Evolutionary conservation across 2,329 filamentous ascomycete genomes (phyloP).

Genomic region (Epichloe aotearoae): DNA sequence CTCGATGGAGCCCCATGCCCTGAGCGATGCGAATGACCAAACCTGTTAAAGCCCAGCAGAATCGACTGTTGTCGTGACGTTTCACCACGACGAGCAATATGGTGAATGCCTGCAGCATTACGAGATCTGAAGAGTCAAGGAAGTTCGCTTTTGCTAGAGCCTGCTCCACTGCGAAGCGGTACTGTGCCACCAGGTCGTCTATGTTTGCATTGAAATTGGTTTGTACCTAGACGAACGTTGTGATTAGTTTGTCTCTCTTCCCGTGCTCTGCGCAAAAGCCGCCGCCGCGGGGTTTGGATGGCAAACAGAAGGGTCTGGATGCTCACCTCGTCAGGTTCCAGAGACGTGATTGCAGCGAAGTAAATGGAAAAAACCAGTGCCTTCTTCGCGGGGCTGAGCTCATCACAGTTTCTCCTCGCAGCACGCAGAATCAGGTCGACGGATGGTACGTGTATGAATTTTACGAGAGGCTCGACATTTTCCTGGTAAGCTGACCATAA

Average conservation of each 20-base stretch:
- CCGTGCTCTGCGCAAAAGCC: not conserved
- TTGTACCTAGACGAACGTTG: slow-evolving; percentile 12
- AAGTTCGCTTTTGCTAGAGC: slow-evolving; percentile 45
- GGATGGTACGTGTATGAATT: slow-evolving; percentile 57
- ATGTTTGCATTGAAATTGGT: slow-evolving; percentile 31
- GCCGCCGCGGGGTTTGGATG: not conserved
- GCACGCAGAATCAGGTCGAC: slow-evolving; percentile 47
- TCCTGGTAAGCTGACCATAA: slow-evolving; percentile 62
- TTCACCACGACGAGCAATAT: slow-evolving; percentile 40
- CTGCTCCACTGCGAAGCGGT: slow-evolving; percentile 41
- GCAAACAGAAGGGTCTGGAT: not conserved
- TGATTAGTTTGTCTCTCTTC: not conserved
- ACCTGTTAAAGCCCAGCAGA: slow-evolving; percentile 47
- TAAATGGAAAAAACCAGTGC: slow-evolving; percentile 53
- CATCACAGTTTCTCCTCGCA: slow-evolving; percentile 45
- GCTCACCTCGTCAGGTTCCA: slow-evolving; percentile 45
- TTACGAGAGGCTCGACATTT: slow-evolving; percentile 61
- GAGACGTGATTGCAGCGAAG: slow-evolving; percentile 42
- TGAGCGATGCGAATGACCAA: slow-evolving; percentile 45
- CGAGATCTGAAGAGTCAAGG: slow-evolving; percentile 41
- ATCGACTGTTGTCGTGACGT: slow-evolving; percentile 34
- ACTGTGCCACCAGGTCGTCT: slow-evolving; percentile 30
- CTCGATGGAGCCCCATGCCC: slow-evolving; percentile 46
- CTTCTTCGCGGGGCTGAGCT: slow-evolving; percentile 42
- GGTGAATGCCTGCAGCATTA: slow-evolving; percentile 44